Base-by-base conservation (phyloP, 441 rosid species). In the Erodium texanum region DNA sequence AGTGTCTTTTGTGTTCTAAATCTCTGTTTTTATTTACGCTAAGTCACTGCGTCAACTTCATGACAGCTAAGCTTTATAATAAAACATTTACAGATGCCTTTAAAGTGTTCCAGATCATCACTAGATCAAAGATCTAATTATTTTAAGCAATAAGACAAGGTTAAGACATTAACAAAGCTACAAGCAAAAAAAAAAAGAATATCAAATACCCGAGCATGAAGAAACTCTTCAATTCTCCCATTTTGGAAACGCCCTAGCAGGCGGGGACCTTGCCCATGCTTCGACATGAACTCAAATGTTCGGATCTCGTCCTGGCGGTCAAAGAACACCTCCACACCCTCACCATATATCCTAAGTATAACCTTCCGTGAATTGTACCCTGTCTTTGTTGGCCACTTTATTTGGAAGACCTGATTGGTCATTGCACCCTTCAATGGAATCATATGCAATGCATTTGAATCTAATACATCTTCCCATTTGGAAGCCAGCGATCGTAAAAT, bases 161-260 rank as follows among this genome's bases (percentile, higher is more conserved):
- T 24, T 22, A 19, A n/a, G 62, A 52, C 29, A 71, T 18, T 29
- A n/a, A 48, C 12, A 48, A 48, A 48, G 3, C 54, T 48, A 52
- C 41, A 41, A 24, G 32, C 12, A 38, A 61, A 41, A 43, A 41
- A 16, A 38, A 61, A 41, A 43, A 41, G 24, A 11, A 32, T 15
- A 65, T 24, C 20, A 41, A 65, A 71, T 85, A 93, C 99, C 89
- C 92, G 80, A 10, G 99, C 96, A 77, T 77, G 77, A 70, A 93
- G 88, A 81, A 91, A 93, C 83, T 91, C 97, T 76, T 93, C 99
- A 38, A 93, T 82, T 58, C 93, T 84, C 69, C 99, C 96, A 79
- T 79, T 89, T 0, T 80, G 80, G 68, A 93, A 91, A 71, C 97
- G 77, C 3, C 82, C 89, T 24, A 93, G 81, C 73, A 93, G 75